Evolutionary conservation across 345 rosid species (phyloP), one percentile per base, ranked within the genome.

Genomic region (Jatropha curcas): DNA sequence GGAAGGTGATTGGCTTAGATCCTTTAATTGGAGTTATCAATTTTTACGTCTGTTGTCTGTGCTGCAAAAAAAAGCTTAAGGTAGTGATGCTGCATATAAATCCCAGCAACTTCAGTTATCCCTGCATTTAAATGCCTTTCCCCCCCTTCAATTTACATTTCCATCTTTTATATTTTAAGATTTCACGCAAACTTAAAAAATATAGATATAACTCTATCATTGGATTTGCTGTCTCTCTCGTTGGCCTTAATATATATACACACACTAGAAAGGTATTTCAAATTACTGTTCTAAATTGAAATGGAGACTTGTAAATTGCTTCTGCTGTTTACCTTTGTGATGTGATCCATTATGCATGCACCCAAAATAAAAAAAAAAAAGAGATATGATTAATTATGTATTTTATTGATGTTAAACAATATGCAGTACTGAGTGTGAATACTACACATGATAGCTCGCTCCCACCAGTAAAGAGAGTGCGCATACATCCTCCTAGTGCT

Each of bases 401-500:
- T 60, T 80, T 60, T 46, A 24, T 74, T 58, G 41, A 60, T 74
- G 43, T 74, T 65, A 37, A 65, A 75, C 43, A 50, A 56, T 70
- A 27, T 84, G 91, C 92, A 94, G 98, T 73, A n/a, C 43, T 94
- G 35, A 78, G 83, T 79, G 82, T 90, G 68, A 84, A 80, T 70
- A 69, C 76, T 28, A 75, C 82, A 43, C 63, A 68, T 4, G 79
- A 83, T 67, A 81, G 74, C 63, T 37, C 79, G 48, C 75, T 78
- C 50, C 74, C 78, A 0, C 82, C 83, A 17, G 79, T 80, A 43
- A 90, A 85, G 88, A 87, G 82, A 82, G 76, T 92, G 76, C 82
- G 82, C 20, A 3, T 80, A 74, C 96, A 94, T 84, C 97, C 88
- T 83, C 83, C 88, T 0, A 72, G 81, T 63, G 98, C 98, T 52